A percentile compares a stretch with the other conserved stretches of the same genome.
Conservation (phyloP, 2,329 filamentous ascomycete species). For the Rutstroemia sydowiana region DNA sequence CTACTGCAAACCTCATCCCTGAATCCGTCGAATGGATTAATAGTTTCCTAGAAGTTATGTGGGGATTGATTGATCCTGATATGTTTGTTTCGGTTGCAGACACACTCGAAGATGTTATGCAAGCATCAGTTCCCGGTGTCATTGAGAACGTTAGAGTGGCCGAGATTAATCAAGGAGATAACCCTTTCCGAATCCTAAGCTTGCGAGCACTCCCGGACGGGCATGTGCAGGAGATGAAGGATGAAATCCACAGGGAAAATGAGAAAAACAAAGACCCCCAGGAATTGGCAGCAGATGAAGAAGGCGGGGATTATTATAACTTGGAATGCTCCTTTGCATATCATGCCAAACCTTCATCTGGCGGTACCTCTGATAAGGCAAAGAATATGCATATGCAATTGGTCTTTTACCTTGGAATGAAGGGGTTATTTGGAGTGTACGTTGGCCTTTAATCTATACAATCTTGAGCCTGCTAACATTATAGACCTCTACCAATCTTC, state of each 20-base stretch:
- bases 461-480: background rate
- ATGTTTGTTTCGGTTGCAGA: slow-evolving; percentile 91
- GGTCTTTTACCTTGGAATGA: slow-evolving; percentile 76
- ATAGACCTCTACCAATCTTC: slow-evolving; percentile 27
- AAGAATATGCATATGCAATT: slow-evolving; percentile 97
- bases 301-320: slow-evolving; percentile 89
- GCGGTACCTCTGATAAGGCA: slow-evolving; percentile 69
- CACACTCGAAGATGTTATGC: slow-evolving; percentile 92
- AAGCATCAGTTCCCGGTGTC: slow-evolving; percentile 81
- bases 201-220: slow-evolving; percentile 77
- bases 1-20: slow-evolving; percentile 80
- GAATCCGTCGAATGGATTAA: slow-evolving; percentile 98
- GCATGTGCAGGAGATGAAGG: slow-evolving; percentile 74
- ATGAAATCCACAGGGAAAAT: slow-evolving; percentile 72
- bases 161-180: slow-evolving; percentile 89
- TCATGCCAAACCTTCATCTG: slow-evolving; percentile 69
- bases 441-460: background rate
- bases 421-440: slow-evolving; percentile 27
- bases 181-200: slow-evolving; percentile 81
- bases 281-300: slow-evolving; percentile 80
- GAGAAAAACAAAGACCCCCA: slow-evolving; percentile 76
- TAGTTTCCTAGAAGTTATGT: slow-evolving; percentile 72
- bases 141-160: slow-evolving; percentile 94
- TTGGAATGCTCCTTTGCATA: slow-evolving; percentile 87
- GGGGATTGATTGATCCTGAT: slow-evolving; percentile 89